These are phyloP conservation scores for Coemansia sp. DNA, from an alignment of 192 early-diverging fungal genomes.

Conservation along the genomic window DNA sequence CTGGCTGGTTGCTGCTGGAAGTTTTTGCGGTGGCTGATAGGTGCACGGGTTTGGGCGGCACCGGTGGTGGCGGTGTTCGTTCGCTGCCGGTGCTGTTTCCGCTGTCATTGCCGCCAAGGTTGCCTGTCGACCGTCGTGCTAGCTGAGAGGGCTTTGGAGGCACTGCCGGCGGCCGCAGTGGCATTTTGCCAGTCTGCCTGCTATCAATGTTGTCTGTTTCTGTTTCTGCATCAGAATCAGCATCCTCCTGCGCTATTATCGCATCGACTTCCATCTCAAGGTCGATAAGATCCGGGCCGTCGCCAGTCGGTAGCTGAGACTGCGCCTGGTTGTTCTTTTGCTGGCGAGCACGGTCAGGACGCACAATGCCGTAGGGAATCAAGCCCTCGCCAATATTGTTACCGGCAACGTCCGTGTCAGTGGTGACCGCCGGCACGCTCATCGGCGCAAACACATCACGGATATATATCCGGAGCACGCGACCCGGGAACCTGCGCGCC, in stretches of 20 bases:
- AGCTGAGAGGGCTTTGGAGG: constrained; percentile 5
- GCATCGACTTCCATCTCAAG: not conserved
- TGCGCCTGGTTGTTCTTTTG: not conserved
- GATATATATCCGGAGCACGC: constrained; percentile 84
- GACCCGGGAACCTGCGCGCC: constrained; percentile 58
- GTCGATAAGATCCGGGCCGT: constrained; percentile 11
- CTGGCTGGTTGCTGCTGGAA: not conserved
- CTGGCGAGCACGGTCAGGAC: constrained; percentile 7
- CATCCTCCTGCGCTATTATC: not conserved
- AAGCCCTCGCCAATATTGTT: constrained; percentile 13
- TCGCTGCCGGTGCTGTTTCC: not conserved
- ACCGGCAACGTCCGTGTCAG: constrained; percentile 26
- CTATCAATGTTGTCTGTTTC: not conserved
- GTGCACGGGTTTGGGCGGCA: constrained; percentile 39
- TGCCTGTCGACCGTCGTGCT: not conserved
- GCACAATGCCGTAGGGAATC: constrained; percentile 36
- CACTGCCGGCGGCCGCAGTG: not conserved
- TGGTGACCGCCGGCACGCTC: constrained; percentile 35
- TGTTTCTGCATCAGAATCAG: not conserved
- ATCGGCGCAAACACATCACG: constrained; percentile 60
- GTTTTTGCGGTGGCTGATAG: not conserved
- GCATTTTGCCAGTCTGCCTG: not conserved
- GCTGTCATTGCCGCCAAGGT: not conserved
- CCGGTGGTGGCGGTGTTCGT: constrained; percentile 15
- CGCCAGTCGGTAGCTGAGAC: no score